These are phyloP conservation scores for Paramecium sexaurelia DNA, from an alignment of 73 alveolate genomes.

Conservation along the genomic window DNA sequence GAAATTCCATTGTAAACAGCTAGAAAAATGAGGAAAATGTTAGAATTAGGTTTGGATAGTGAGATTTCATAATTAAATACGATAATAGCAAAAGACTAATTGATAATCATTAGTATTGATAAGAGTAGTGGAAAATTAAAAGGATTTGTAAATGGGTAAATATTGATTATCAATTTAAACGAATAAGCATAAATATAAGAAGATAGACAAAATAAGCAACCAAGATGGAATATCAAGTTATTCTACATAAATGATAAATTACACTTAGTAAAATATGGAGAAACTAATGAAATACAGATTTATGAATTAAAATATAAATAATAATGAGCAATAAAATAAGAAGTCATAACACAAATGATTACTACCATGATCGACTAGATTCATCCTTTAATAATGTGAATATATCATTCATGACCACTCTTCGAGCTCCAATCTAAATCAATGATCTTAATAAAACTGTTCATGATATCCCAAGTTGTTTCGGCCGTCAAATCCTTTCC, in stretches of 20 bases:
- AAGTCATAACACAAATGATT: neutral
- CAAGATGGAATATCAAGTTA: constrained; percentile 12
- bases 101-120: neutral
- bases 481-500: neutral
- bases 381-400: neutral
- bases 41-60: neutral
- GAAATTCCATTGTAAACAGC: neutral
- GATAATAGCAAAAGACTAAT: neutral
- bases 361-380: neutral
- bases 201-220: neutral
- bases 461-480: constrained; percentile 35
- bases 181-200: neutral
- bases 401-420: neutral
- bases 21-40: neutral
- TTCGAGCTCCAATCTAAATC: neutral
- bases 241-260: no score
- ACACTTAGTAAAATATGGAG: neutral
- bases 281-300: neutral
- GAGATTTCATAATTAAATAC: neutral
- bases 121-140: neutral
- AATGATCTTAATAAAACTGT: neutral
- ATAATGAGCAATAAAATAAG: neutral
- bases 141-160: neutral
- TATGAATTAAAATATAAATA: constrained; percentile 4
- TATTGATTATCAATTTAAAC: neutral